phyloP scores from a whole-genome alignment of 164 flowering plant genomes.

The Tinospora cordifolia region DNA sequence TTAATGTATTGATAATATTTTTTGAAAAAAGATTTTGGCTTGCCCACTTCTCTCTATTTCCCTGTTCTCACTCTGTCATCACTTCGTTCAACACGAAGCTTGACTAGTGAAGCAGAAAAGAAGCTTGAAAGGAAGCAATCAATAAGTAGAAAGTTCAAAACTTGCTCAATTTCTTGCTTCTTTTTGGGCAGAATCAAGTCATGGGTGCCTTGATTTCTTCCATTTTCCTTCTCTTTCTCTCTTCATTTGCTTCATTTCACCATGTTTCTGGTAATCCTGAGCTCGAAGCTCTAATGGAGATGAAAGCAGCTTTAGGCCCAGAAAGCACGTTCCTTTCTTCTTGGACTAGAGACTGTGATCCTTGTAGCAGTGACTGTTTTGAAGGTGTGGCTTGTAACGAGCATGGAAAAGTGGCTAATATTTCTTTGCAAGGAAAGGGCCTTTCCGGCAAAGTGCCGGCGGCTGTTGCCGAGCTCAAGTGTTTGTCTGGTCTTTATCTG shows the following conservation, averaged over 20 bases:
- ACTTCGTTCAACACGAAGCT: slow-evolving; percentile 1
- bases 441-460: slow-evolving; percentile 59
- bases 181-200: neutral
- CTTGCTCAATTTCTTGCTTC: neutral
- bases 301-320: slow-evolving; percentile 74
- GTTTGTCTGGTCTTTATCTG: slow-evolving; percentile 78
- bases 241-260: neutral
- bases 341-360: slow-evolving; percentile 52
- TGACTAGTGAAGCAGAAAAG: neutral
- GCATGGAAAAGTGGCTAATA: slow-evolving; percentile 61
- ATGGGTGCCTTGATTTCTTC: slow-evolving; percentile 12
- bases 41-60: neutral
- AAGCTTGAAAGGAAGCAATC: neutral
- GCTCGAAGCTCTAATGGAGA: slow-evolving; percentile 45
- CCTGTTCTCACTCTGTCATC: slow-evolving; percentile 3
- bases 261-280: slow-evolving; percentile 24
- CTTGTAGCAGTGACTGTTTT: slow-evolving; percentile 59
- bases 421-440: slow-evolving; percentile 82
- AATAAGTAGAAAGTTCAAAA: neutral
- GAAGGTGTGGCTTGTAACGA: slow-evolving; percentile 84
- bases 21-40: neutral
- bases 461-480: slow-evolving; percentile 55
- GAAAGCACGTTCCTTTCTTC: slow-evolving; percentile 45
- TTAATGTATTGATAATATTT: neutral
- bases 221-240: neutral